Evolutionary conservation across 768 basidiomycete species (phyloP), one percentile per base, ranked within the genome.

Genomic region (Russula vinacea): DNA sequence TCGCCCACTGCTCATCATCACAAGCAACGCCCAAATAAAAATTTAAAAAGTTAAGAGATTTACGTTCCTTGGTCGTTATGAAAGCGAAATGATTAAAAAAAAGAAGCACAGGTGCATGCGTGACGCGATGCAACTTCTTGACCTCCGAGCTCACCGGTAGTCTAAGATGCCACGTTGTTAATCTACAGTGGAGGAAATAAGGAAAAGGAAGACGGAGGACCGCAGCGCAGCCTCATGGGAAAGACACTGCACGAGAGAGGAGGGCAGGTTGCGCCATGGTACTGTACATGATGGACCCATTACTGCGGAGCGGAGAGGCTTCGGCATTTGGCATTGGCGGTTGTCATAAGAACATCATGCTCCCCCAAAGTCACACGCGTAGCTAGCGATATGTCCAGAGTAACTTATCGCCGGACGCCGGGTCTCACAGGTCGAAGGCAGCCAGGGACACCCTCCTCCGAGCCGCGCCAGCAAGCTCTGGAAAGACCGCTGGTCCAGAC

Each of bases 311-410:
- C 17, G 42, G 39, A 33, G 35, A 47, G 19, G 37, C n/a, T 24
- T 19, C 39, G 37, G 29, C 44, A 29, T 24, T 32, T 5, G 49
- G 35, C 19, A 29, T 19, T 9, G 32, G 24, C 17, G 29, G 57
- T 58, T 63, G 35, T 52, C 49, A 62, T 52, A 52, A 40, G 39
- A 60, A 60, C n/a, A 3, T 51, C 11, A 47, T 47, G 45, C 11
- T 24, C n/a, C 8, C 45, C 22, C 2, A 24, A n/a, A 47, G 22
- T 22, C 22, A 47, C 42, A 44, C 19, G 6, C 22, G 22, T 1
- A 47, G 22, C 45, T 1, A 7, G 22, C 45, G 22, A 47, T 9
- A 35, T 35, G 6, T 29, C 29, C 29, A 35, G 35, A 35, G 35
- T 35, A n/a, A n/a, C n/a, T n/a, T n/a, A 29, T 29, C 29, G 29